phyloP scores from a whole-genome alignment of 345 rosid species.

The Salix suchowensis region DNA sequence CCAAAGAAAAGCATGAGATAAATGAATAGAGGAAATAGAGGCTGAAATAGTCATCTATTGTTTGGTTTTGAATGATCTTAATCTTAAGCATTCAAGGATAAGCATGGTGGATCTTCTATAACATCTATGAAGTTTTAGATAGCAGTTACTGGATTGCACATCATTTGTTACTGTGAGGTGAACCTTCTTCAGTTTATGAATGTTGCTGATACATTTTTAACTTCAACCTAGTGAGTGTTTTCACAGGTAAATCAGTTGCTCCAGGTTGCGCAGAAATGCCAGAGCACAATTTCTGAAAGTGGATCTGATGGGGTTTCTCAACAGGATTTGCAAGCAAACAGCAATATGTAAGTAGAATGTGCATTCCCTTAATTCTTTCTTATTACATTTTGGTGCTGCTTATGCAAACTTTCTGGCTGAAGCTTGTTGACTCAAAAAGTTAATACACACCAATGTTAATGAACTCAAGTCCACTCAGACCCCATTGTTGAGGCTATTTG shows the following conservation, averaged over 20 bases:
- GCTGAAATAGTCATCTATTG: neutral
- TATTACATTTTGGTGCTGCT: neutral
- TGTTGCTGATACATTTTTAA: neutral
- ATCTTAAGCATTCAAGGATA: neutral
- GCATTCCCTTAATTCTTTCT: neutral
- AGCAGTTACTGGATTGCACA: neutral
- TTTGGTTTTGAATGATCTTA: neutral
- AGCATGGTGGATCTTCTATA: neutral
- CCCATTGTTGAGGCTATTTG: neutral
- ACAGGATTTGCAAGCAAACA: slow-evolving; percentile 86
- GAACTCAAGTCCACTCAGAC: neutral
- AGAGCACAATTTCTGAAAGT: slow-evolving; percentile 82
- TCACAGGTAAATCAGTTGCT: slow-evolving; percentile 86
- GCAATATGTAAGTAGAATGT: slow-evolving; percentile 66
- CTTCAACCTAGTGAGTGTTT: neutral
- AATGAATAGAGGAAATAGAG: neutral
- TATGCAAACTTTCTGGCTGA: neutral
- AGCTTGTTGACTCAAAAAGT: neutral
- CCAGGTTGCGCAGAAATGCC: slow-evolving; percentile 94
- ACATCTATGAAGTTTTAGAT: neutral
- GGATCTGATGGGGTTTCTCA: slow-evolving; percentile 86
- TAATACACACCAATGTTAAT: neutral
- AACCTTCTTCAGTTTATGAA: neutral
- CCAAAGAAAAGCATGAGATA: neutral
- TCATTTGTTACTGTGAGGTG: neutral